Conservation (phyloP, 352 stramenopile species). For the Globisporangium recalcitrans region DNA sequence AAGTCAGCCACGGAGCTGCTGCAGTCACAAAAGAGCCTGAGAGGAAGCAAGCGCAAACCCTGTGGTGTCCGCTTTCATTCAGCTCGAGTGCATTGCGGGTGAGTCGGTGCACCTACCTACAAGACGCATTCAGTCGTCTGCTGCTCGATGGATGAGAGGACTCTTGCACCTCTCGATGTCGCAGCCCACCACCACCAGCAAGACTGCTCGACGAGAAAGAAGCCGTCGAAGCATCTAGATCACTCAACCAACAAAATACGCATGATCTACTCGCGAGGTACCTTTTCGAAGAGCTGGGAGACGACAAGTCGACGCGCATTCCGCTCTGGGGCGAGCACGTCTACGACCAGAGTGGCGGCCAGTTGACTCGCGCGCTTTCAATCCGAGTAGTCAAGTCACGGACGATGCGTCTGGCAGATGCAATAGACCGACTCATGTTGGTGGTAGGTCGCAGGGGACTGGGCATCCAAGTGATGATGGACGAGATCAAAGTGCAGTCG, state of each 20-base stretch:
- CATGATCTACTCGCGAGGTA: constrained; percentile 19
- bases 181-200: background rate
- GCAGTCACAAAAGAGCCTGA: no score
- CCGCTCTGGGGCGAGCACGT: constrained; percentile 34
- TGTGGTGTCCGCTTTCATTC: no score
- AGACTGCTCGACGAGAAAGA: background rate
- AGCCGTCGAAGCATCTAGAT: background rate
- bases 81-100: no score
- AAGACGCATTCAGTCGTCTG: no score
- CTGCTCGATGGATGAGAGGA: no score
- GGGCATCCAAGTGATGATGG: constrained; percentile 6
- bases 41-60: no score
- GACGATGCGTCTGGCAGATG: background rate
- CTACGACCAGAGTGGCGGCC: background rate
- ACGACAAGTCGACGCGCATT: constrained; percentile 27
- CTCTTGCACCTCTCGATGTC: no score
- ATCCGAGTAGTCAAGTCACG: background rate
- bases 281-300: constrained; percentile 35
- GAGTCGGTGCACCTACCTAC: no score
- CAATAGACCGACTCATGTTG: background rate
- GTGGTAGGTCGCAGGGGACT: constrained; percentile 4
- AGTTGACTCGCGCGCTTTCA: background rate
- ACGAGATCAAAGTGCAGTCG: constrained; percentile 4
- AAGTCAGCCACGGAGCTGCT: no score
- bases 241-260: background rate